phyloP scores from a whole-genome alignment of 306 rosid species.

The Citrullus amarus region DNA sequence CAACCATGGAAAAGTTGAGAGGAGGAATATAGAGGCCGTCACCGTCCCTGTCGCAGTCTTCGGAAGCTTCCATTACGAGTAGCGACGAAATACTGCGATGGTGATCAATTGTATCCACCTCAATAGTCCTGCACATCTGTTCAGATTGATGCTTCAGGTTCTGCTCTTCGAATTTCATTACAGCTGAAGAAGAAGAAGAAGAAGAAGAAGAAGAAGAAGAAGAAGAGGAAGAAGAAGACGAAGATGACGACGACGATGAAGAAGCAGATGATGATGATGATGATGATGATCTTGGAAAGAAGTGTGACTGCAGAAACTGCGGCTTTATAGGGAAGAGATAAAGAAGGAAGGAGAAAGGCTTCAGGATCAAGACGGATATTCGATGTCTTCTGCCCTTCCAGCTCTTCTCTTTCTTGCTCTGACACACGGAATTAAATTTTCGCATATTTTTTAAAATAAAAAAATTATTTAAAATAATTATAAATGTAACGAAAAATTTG shows the following conservation, averaged over 20 bases:
- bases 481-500: too few species aligned
- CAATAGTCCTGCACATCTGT: constrained; percentile 45
- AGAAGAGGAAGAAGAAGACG: background rate
- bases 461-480: too few species aligned
- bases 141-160: background rate
- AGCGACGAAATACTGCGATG: background rate
- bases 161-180: constrained; percentile 43
- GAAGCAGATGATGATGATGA: background rate
- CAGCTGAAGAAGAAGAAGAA: background rate
- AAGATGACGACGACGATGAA: background rate
- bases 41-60: constrained; percentile 16
- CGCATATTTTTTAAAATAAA: too few species aligned
- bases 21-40: constrained; percentile 66
- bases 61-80: background rate
- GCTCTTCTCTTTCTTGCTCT: background rate
- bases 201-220: background rate
- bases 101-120: constrained; percentile 15
- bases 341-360: background rate
- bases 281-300: background rate
- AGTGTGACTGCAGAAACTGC: background rate
- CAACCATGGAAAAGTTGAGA: constrained; percentile 85
- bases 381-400: background rate
- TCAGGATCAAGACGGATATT: constrained; percentile 1
- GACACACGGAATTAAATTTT: too few species aligned
- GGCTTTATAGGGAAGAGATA: background rate